phyloP scores from a whole-genome alignment of 192 early-diverging fungal species.

The Podila clonocystis region DNA sequence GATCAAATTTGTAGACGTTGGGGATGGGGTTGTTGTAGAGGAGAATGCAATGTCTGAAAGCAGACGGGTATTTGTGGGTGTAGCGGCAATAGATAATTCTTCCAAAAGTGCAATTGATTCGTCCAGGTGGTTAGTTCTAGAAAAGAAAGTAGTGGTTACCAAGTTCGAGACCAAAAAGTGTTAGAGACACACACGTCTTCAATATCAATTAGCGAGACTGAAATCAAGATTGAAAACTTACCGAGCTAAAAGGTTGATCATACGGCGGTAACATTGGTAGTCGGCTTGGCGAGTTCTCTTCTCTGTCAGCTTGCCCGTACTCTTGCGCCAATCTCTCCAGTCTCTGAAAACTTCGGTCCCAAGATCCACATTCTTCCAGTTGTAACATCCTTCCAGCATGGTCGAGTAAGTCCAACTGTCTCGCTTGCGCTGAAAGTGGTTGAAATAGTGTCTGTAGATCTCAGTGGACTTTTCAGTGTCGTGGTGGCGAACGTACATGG shows the following conservation, averaged over 20 bases:
- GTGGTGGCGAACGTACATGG: conserved; percentile 64
- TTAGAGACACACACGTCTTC: not conserved
- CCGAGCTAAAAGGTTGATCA: conserved; percentile 74
- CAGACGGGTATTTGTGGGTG: conserved; percentile 47
- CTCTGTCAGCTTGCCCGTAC: conserved; percentile 32
- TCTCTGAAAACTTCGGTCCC: conserved; percentile 76
- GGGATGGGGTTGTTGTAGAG: not conserved
- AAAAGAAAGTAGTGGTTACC: not conserved
- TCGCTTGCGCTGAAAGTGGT: conserved; percentile 55
- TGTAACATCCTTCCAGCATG: conserved; percentile 67
- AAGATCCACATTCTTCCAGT: conserved; percentile 66
- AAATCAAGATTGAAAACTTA: conserved; percentile 13
- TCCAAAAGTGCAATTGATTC: conserved; percentile 42
- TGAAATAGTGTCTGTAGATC: conserved; percentile 61
- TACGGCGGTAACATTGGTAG: conserved; percentile 63
- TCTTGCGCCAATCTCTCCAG: conserved; percentile 67
- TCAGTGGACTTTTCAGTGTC: conserved; percentile 55
- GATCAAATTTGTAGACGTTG: not conserved
- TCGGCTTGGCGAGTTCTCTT: conserved; percentile 61
- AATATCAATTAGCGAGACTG: not conserved
- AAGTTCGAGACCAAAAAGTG: not conserved
- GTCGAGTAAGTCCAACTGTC: conserved; percentile 72
- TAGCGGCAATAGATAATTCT: conserved; percentile 42
- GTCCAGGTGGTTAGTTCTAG: conserved; percentile 42
- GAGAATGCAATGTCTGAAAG: conserved; percentile 23